Conservation (phyloP, 1,139 yeast genomes). For the Yamadazyma taylorii region DNA sequence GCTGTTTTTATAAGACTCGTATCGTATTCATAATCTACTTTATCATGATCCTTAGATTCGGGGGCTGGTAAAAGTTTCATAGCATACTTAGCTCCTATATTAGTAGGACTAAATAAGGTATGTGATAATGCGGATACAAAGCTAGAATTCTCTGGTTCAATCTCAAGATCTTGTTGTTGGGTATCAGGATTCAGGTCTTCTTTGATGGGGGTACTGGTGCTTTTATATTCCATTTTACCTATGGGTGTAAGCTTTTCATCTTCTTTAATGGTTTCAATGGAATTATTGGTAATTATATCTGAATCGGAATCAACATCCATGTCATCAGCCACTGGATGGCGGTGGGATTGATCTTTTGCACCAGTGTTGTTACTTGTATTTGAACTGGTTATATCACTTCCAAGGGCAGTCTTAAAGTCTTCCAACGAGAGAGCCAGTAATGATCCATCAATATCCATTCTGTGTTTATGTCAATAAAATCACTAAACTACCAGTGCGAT, state of each 20-base stretch:
- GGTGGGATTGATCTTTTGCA: no score
- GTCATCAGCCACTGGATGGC: no score
- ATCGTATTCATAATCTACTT: constrained; percentile 26
- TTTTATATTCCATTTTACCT: constrained; percentile 6
- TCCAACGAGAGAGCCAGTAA: constrained; percentile 15
- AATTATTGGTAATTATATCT: constrained; percentile 7
- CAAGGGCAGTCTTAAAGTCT: constrained; percentile 12
- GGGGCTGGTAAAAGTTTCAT: constrained; percentile 30
- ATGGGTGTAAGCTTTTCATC: background rate
- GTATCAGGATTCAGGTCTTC: constrained; percentile 5
- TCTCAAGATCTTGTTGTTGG: constrained; percentile 8
- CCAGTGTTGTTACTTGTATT: no score
- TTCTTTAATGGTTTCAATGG: constrained; percentile 10
- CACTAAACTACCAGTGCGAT: no score
- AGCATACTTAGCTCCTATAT: constrained; percentile 41
- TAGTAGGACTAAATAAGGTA: constrained; percentile 34
- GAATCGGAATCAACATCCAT: constrained; percentile 20
- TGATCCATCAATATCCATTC: constrained; percentile 14
- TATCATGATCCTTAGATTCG: constrained; percentile 12
- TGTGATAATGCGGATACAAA: constrained; percentile 21
- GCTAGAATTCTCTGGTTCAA: constrained; percentile 16
- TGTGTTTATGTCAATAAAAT: background rate
- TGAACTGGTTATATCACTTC: background rate
- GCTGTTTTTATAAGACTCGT: constrained; percentile 15
- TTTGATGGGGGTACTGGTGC: constrained; percentile 13